Evolutionary conservation across 106 monocot genomes (phyloP).

Genomic region (Apostasia shenzhenica): DNA sequence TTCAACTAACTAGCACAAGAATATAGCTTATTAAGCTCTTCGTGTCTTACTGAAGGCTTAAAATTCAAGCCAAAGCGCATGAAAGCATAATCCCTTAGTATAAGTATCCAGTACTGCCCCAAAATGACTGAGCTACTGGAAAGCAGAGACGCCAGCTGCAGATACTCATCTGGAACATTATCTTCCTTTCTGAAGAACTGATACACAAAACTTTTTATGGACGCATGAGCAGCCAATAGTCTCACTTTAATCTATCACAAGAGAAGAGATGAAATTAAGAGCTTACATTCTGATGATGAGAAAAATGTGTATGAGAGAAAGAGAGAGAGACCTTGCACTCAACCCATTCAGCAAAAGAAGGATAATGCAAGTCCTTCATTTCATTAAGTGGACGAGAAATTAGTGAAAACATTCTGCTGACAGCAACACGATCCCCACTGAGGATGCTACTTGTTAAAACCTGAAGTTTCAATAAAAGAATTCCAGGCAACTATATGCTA

Average conservation of each 20-base stretch:
- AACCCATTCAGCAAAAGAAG: slow-evolving; percentile 99
- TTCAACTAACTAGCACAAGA: not conserved
- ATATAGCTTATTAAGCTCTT: not conserved
- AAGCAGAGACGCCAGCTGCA: slow-evolving; percentile 65
- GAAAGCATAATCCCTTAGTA: slow-evolving; percentile 74
- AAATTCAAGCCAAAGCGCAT: slow-evolving; percentile 59
- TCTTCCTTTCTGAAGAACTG: slow-evolving; percentile 35
- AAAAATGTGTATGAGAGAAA: slow-evolving; percentile 10
- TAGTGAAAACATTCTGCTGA: slow-evolving; percentile 74
- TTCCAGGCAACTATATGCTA: not conserved
- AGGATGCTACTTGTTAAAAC: slow-evolving; percentile 78
- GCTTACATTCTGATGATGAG: not conserved
- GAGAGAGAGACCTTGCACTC: slow-evolving; percentile 72
- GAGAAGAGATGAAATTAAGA: not conserved
- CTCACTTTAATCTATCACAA: slow-evolving; percentile 77
- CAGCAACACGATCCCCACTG: slow-evolving; percentile 74
- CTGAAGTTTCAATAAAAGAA: slow-evolving; percentile 34
- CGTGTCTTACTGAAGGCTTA: slow-evolving; percentile 51
- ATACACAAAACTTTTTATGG: slow-evolving; percentile 81
- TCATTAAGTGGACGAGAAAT: slow-evolving; percentile 82
- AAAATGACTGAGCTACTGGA: slow-evolving; percentile 56
- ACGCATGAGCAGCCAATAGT: slow-evolving; percentile 91
- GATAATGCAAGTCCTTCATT: slow-evolving; percentile 85
- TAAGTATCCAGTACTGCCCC: slow-evolving; percentile 73
- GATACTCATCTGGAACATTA: slow-evolving; percentile 63